These are phyloP conservation scores for Clavispora vitiphila DNA, from an alignment of 805 yeast genomes.

Conservation along the genomic window DNA sequence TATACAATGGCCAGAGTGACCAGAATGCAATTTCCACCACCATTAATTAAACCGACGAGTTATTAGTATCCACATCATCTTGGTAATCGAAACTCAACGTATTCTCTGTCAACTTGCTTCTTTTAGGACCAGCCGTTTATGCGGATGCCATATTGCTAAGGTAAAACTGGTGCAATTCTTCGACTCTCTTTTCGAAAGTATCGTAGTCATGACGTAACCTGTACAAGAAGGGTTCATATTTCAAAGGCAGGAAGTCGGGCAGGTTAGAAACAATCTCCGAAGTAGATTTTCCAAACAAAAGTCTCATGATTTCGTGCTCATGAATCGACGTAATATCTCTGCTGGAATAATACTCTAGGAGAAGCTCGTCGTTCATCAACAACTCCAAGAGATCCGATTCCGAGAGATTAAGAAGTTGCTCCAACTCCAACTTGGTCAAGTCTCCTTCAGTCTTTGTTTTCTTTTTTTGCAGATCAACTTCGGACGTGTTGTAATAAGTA, in stretches of 20 bases:
- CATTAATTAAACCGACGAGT: not conserved
- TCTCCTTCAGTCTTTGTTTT: not conserved
- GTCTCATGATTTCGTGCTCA: slow-evolving; percentile 26
- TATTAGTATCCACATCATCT: too few relatives aligned
- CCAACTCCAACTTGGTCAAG: slow-evolving; percentile 6
- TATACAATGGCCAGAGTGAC: not conserved
- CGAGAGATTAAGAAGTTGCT: slow-evolving; percentile 8
- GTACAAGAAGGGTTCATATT: slow-evolving; percentile 22
- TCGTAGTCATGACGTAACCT: slow-evolving; percentile 14
- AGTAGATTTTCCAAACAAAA: slow-evolving; percentile 18
- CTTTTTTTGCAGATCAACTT: not conserved
- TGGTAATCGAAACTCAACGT: too few relatives aligned
- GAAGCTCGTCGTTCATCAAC: slow-evolving; percentile 21
- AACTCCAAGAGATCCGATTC: slow-evolving; percentile 25
- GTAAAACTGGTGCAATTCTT: not conserved
- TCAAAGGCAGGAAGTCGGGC: slow-evolving; percentile 28
- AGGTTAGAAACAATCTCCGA: slow-evolving; percentile 13
- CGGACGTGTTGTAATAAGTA: slow-evolving; percentile 8
- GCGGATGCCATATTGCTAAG: not conserved
- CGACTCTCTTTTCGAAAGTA: slow-evolving; percentile 18
- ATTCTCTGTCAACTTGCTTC: too few relatives aligned
- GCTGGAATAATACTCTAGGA: slow-evolving; percentile 25
- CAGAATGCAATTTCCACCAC: not conserved
- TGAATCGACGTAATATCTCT: slow-evolving; percentile 30
- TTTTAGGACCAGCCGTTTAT: too few relatives aligned